Percentiles rank a stretch among this genome's conserved stretches.
Evolutionary conservation across 2,329 filamentous ascomycete species (phyloP).

Genomic region (Hypoxylon sp.): DNA sequence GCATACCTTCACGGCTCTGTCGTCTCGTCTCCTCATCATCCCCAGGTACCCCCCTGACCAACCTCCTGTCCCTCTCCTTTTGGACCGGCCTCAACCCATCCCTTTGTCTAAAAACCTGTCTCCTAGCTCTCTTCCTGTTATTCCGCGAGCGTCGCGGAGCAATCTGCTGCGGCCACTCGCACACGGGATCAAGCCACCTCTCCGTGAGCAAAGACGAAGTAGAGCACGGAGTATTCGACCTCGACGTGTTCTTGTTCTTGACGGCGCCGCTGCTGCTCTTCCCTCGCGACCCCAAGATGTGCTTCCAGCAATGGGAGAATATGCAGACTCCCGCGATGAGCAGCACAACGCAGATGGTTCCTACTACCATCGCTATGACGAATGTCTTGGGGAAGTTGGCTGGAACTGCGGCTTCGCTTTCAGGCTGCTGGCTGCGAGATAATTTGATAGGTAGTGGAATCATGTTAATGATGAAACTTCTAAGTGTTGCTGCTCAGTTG

Average conservation of each 20-base stretch:
- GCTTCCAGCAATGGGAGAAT: slow-evolving; percentile 40
- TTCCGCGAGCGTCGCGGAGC: slow-evolving; percentile 12
- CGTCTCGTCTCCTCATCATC: background rate
- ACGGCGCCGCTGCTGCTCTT: background rate
- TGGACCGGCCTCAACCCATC: background rate
- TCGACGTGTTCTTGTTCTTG: background rate
- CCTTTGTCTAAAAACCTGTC: background rate
- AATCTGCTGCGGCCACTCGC: slow-evolving; percentile 27
- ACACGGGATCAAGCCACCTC: slow-evolving; percentile 27
- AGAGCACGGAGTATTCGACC: too few species aligned
- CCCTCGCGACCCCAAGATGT: slow-evolving; percentile 24
- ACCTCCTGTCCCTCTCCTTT: background rate
- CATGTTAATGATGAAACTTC: too few species aligned
- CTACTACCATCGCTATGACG: slow-evolving; percentile 28
- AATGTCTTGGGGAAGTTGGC: slow-evolving; percentile 33
- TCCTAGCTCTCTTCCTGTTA: slow-evolving; percentile 10
- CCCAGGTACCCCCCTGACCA: background rate
- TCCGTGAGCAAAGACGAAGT: slow-evolving; percentile 1
- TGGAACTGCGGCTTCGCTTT: slow-evolving; percentile 1
- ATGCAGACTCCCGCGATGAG: slow-evolving; percentile 34
- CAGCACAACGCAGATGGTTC: slow-evolving; percentile 24
- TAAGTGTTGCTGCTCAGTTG: too few species aligned
- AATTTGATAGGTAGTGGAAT: background rate
- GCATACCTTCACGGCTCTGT: slow-evolving; percentile 2
- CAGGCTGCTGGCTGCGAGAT: slow-evolving; percentile 4